Percentiles rank a stretch among this genome's conserved stretches.
Conservation (phyloP, 768 basidiomycete species). For the Exidia glandulosa region DNA sequence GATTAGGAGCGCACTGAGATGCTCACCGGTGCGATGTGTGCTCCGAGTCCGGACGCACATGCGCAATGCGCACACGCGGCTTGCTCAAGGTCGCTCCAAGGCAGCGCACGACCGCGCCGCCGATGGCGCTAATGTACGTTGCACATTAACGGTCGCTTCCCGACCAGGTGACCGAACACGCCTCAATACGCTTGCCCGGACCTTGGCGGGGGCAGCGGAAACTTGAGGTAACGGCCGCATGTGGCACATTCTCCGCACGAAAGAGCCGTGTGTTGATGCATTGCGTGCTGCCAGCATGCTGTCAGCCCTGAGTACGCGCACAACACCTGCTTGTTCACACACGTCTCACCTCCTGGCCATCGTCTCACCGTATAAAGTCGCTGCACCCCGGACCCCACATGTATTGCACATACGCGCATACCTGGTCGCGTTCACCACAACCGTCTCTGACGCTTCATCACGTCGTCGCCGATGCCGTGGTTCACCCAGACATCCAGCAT, state of each 20-base stretch:
- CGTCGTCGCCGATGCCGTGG: not conserved
- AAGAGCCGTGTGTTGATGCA: not conserved
- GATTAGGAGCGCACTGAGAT: not conserved
- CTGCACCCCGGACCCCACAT: not conserved
- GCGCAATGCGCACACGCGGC: no score
- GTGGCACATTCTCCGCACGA: not conserved
- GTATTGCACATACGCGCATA: not conserved
- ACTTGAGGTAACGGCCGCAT: not conserved
- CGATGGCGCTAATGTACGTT: no score
- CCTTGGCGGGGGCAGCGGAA: not conserved
- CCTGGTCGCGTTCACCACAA: not conserved
- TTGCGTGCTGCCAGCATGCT: not conserved
- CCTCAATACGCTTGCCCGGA: not conserved
- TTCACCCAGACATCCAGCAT: not conserved
- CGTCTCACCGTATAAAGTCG: not conserved
- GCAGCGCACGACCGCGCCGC: no score
- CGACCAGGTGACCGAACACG: not conserved
- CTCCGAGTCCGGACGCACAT: no score
- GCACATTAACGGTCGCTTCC: no score
- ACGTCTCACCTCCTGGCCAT: not conserved
- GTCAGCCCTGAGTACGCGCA: not conserved
- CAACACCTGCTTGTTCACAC: not conserved
- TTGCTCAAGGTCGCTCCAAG: no score
- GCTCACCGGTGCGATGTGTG: not conserved
- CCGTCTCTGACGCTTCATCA: not conserved